Percentiles rank a stretch among this genome's conserved stretches.
These are phyloP conservation scores for Aspergillus sclerotioniger DNA, from an alignment of 495 filamentous ascomycete genomes.

Conservation along the genomic window DNA sequence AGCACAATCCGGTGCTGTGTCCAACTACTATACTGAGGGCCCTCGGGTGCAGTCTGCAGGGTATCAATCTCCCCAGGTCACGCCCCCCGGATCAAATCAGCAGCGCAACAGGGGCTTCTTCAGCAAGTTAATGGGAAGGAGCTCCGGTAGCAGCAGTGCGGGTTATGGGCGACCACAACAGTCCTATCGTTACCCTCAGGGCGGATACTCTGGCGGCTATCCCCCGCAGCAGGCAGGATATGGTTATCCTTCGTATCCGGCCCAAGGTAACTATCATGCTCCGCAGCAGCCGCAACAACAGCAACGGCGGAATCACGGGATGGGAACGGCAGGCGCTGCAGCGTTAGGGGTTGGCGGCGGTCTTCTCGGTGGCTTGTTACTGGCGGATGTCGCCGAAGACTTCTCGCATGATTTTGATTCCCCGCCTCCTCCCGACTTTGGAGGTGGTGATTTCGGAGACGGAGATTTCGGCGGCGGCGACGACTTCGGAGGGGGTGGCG, in stretches of 20 bases:
- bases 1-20: conserved; percentile 32
- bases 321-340: conserved; percentile 67
- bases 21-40: conserved; percentile 43
- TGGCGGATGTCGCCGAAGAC: conserved; percentile 53
- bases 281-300: conserved; percentile 29
- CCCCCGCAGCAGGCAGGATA: conserved; percentile 44
- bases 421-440: conserved; percentile 26
- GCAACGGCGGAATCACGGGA: conserved; percentile 28
- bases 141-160: conserved; percentile 17
- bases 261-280: conserved; percentile 45
- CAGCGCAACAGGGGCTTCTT: conserved; percentile 44
- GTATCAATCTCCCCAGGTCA: conserved; percentile 18
- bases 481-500: conserved; percentile 36
- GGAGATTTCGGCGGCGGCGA: conserved; percentile 32
- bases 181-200: conserved; percentile 29
- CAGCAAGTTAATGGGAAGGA: conserved; percentile 50
- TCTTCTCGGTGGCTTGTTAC: conserved; percentile 65
- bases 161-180: conserved; percentile 22
- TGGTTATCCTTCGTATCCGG: conserved; percentile 29
- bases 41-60: conserved; percentile 28
- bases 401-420: conserved; percentile 51
- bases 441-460: conserved; percentile 42
- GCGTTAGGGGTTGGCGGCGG: conserved; percentile 78
- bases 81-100: conserved; percentile 34
- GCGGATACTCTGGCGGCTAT: conserved; percentile 32